Conservation (phyloP, 176 grass and related monocot genomes). For the Lolium perenne region DNA sequence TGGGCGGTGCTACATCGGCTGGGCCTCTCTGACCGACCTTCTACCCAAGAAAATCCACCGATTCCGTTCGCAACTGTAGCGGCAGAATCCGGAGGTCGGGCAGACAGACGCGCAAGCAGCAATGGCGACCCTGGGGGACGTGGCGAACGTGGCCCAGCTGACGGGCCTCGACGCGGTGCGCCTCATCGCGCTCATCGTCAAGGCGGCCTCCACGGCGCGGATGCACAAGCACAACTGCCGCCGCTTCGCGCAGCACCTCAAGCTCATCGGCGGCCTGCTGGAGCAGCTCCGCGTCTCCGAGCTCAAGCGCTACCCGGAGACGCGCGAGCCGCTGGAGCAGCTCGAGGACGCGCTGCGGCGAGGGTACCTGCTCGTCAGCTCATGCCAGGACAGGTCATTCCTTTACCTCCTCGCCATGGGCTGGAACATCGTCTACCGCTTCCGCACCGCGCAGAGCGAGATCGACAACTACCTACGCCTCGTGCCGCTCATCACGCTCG, state of each 20-base stretch:
- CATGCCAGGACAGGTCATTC: slow-evolving; percentile 83
- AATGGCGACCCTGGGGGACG: slow-evolving; percentile 66
- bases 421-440: slow-evolving; percentile 92
- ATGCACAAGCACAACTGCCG: slow-evolving; percentile 90
- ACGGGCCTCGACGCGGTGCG: slow-evolving; percentile 76
- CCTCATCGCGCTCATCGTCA: slow-evolving; percentile 74
- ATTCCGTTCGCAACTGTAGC: background rate
- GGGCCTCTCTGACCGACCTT: slow-evolving; percentile 17
- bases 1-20: background rate
- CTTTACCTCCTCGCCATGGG: slow-evolving; percentile 91
- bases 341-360: slow-evolving; percentile 80
- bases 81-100: no score
- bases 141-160: slow-evolving; percentile 68
- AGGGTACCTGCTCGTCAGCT: slow-evolving; percentile 65
- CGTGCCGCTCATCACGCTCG: slow-evolving; percentile 92
- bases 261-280: slow-evolving; percentile 78
- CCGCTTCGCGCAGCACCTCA: slow-evolving; percentile 75
- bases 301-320: slow-evolving; percentile 92
- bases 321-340: slow-evolving; percentile 87
- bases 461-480: slow-evolving; percentile 90
- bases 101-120: background rate
- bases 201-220: slow-evolving; percentile 72
- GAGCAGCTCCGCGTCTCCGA: slow-evolving; percentile 81
- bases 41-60: background rate
- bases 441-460: slow-evolving; percentile 85